Evolutionary conservation across 2,329 filamentous ascomycete genomes (phyloP), one percentile per base, ranked within the genome.

Genomic region (Colletotrichum gigasporum): DNA sequence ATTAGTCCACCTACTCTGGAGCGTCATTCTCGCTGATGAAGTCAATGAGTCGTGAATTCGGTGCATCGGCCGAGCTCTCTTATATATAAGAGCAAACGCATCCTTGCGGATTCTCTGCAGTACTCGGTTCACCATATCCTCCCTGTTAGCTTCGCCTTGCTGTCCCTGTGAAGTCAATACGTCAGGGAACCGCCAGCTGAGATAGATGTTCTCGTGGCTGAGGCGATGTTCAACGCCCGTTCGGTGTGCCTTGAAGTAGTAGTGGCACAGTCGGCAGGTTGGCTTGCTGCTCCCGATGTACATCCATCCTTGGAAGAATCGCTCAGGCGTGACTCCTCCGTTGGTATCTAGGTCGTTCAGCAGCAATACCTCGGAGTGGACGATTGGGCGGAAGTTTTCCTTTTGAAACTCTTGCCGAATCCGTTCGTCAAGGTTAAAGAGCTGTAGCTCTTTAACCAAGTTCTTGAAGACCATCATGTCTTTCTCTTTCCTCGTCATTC

Each of bases 281-380:
- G 78, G 78, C 67, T 82, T 81, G 68, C 78, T 79, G 16, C 69
- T 71, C 0, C 78, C 79, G 14, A 82, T 78, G 59, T 80, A 81
- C 12, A 63, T 69, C 61, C 71, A 73, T 8, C 68, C 66, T 0
- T 63, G 30, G 62, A 77, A 81, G 69, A 79, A 81, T 10, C 56
- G n/a, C 0, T 12, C 10, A 9, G 61, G 47, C 0, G 34, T 16
- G 4, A 39, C 18, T 2, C 22, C 18, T 5, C 30, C 41, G 5
- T 60, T 34, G 24, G 47, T 35, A 9, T 34, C 58, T 4, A 61
- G 41, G 16, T 14, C 2, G 8, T 60, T 30, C 10, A 65, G 50
- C 1, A 62, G 50, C 0, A 75, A 61, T 0, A 78, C 56, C 37
- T 80, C 78, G 2, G 75, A 71, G 56, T 81, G 79, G 0, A 81